A percentile compares a stretch with the other conserved stretches of the same genome.
Evolutionary conservation across 1,139 yeast species (phyloP).

Genomic region (Arxiozyma slooffiae): DNA sequence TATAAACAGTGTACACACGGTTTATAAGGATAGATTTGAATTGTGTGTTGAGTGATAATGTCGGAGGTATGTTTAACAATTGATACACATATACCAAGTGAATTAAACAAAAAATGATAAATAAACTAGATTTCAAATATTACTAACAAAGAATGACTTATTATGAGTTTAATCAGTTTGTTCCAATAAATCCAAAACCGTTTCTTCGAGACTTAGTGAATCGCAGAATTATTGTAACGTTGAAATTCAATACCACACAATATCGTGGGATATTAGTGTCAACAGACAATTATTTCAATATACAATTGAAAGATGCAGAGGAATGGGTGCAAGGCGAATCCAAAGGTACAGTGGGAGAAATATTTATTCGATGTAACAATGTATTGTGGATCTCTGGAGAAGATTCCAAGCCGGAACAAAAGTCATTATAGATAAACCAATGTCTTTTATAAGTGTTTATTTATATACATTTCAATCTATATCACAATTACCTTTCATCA

Average conservation of each 20-base stretch:
- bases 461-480: too few relatives aligned
- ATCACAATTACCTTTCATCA: too few relatives aligned
- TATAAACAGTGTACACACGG: too few relatives aligned
- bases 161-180: conserved; percentile 36
- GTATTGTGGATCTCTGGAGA: conserved; percentile 52
- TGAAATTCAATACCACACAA: conserved; percentile 90
- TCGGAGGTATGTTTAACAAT: conserved; percentile 4
- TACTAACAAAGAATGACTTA: conserved; percentile 2
- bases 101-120: too few relatives aligned
- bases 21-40: too few relatives aligned
- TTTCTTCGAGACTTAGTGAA: conserved; percentile 67
- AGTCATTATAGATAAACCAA: too few relatives aligned
- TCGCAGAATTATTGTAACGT: conserved; percentile 65
- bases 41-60: neutral
- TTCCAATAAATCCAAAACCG: conserved; percentile 85
- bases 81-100: neutral
- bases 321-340: conserved; percentile 48
- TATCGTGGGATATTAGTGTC: conserved; percentile 73
- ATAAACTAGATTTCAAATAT: neutral
- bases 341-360: conserved; percentile 63
- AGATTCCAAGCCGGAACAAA: neutral
- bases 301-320: conserved; percentile 62
- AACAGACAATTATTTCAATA: conserved; percentile 87
- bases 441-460: too few relatives aligned
- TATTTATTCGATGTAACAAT: conserved; percentile 78